Evolutionary conservation across 306 rosid species (phyloP).

Genomic region (Vicia sativa): DNA sequence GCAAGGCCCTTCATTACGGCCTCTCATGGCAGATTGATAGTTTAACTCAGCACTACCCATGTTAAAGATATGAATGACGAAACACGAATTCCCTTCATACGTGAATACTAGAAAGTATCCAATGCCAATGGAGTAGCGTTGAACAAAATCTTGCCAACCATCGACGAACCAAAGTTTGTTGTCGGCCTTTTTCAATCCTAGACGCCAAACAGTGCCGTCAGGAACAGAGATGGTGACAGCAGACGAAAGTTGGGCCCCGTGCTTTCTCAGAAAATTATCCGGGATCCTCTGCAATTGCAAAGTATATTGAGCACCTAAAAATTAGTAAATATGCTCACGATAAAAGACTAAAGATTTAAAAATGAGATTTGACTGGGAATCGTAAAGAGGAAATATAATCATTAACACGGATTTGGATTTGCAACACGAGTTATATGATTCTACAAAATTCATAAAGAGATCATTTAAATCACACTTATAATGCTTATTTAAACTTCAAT

Average conservation of each 20-base stretch:
- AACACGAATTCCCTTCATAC: constrained; percentile 80
- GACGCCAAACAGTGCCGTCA: constrained; percentile 74
- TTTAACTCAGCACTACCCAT: constrained; percentile 75
- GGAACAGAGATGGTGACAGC: constrained; percentile 70
- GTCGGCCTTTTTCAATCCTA: constrained; percentile 66
- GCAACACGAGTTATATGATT: neutral
- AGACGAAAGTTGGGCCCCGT: constrained; percentile 71
- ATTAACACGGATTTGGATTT: neutral
- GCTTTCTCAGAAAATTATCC: constrained; percentile 67
- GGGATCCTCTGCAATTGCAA: constrained; percentile 76
- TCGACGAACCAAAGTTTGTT: constrained; percentile 68
- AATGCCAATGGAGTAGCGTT: constrained; percentile 63
- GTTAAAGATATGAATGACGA: constrained; percentile 74
- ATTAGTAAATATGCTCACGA: constrained; percentile 21
- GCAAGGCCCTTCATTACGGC: constrained; percentile 54
- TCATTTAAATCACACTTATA: neutral
- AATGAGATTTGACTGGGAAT: neutral
- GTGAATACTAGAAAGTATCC: constrained; percentile 80
- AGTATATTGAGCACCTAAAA: constrained; percentile 29
- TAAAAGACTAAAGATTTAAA: neutral
- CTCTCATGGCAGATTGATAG: constrained; percentile 59
- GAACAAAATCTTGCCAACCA: constrained; percentile 89
- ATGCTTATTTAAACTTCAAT: neutral
- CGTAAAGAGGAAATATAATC: neutral
- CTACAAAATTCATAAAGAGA: neutral